A percentile compares a stretch with the other conserved stretches of the same genome.
phyloP scores from a whole-genome alignment of 2,329 filamentous ascomycete genomes.

The Coniochaeta sp. region DNA sequence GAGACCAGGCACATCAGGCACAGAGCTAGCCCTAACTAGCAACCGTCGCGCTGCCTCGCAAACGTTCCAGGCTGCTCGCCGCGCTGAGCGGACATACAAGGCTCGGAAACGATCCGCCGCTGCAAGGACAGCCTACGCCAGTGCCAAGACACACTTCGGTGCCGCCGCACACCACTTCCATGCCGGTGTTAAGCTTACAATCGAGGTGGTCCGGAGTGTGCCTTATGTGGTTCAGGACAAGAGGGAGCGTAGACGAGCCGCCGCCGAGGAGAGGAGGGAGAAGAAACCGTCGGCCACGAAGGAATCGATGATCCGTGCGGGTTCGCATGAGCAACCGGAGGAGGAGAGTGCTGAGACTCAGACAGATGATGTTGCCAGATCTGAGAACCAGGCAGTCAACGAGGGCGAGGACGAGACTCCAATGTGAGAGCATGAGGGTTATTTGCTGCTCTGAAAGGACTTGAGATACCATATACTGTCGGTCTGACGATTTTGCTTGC shows the following conservation, averaged over 20 bases:
- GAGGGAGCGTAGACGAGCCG: conserved; percentile 20
- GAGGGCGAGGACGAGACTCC: neutral
- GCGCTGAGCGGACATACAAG: conserved; percentile 32
- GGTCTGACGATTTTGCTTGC: no score
- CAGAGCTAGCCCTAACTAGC: conserved; percentile 30
- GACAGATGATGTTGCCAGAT: neutral
- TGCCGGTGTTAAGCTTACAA: conserved; percentile 21
- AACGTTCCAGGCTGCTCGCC: conserved; percentile 27
- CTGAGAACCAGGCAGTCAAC: neutral
- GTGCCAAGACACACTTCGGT: conserved; percentile 30
- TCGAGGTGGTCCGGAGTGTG: conserved; percentile 21
- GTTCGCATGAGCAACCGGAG: neutral
- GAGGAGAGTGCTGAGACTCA: conserved; percentile 2
- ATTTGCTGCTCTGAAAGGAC: neutral
- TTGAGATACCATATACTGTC: neutral
- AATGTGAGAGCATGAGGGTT: neutral
- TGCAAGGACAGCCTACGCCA: conserved; percentile 27
- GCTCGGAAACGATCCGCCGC: conserved; percentile 30
- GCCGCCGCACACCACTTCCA: conserved; percentile 28
- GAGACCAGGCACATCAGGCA: conserved; percentile 34
- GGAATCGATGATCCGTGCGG: conserved; percentile 4
- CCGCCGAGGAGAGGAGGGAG: conserved; percentile 20
- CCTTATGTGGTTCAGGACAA: conserved; percentile 29
- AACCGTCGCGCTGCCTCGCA: conserved; percentile 28
- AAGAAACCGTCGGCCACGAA: conserved; percentile 24